Percentiles rank a stretch among this genome's conserved stretches.
These are phyloP conservation scores for Chalciporus pseudorubinellus DNA, from an alignment of 768 basidiomycete genomes.

Conservation along the genomic window DNA sequence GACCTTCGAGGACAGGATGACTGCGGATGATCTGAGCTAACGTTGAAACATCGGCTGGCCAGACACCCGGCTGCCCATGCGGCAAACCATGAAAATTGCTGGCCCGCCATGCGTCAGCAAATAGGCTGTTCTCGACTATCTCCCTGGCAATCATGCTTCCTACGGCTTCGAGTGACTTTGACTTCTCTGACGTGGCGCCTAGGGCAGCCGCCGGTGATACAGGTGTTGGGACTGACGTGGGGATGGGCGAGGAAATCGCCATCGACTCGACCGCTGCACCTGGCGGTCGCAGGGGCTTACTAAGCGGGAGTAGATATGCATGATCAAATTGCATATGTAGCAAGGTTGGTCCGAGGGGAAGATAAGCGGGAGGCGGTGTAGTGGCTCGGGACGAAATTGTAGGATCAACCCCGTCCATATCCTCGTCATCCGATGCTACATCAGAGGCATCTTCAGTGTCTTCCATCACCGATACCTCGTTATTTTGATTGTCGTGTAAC, in stretches of 20 bases:
- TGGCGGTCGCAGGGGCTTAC: slow-evolving; percentile 58
- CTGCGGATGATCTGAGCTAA: slow-evolving; percentile 38
- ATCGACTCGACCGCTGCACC: slow-evolving; percentile 49
- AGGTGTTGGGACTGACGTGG: slow-evolving; percentile 71
- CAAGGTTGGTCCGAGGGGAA: slow-evolving; percentile 68
- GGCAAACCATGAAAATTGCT: slow-evolving; percentile 25
- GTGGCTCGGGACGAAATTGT: slow-evolving; percentile 47
- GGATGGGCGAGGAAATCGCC: slow-evolving; percentile 39
- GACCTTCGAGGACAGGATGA: slow-evolving; percentile 38
- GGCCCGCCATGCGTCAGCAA: slow-evolving; percentile 66
- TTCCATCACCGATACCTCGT: slow-evolving; percentile 30
- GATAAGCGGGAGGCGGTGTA: slow-evolving; percentile 69
- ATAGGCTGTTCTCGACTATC: slow-evolving; percentile 68
- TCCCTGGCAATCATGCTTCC: slow-evolving; percentile 64
- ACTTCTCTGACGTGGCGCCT: slow-evolving; percentile 61
- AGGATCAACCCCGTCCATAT: slow-evolving; percentile 31
- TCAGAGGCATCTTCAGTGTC: slow-evolving; percentile 40
- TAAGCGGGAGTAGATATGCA: slow-evolving; percentile 55
- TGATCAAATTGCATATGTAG: slow-evolving; percentile 71
- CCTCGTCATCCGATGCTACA: slow-evolving; percentile 40
- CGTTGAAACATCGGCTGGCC: slow-evolving; percentile 55
- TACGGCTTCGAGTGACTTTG: slow-evolving; percentile 64
- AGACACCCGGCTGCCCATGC: slow-evolving; percentile 38
- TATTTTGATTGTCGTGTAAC: slow-evolving; percentile 51
- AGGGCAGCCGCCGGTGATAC: slow-evolving; percentile 77